Base-by-base conservation (phyloP, 768 basidiomycete species). In the Serendipita sp. region DNA sequence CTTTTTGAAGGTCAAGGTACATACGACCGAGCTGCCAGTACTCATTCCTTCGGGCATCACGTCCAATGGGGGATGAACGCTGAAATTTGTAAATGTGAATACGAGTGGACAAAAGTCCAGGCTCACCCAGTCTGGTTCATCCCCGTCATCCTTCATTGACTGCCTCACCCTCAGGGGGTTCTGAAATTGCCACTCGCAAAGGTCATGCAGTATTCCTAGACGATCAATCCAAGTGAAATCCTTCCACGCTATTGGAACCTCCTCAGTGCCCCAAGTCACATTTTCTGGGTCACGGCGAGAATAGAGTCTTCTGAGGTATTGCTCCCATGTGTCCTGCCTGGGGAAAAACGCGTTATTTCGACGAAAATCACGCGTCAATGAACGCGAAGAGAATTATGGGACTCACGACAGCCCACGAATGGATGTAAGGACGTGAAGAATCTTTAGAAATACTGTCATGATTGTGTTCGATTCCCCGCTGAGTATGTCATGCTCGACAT, bases 121-220 rank as follows among this genome's bases (percentile, higher is more conserved):
- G 76, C 86, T 68, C 65, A 89, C 91, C 91, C 91, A 93, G 37
- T 80, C 75, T 30, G 86, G 87, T 64, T 77, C 75, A 47, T 91
- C 89, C 67, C 90, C 89, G 65, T 90, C 89, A 62, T 77, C 81
- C 70, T 83, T 86, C 88, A 92, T 90, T 54, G 86, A 73, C 48
- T 77, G 78, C 65, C 89, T 78, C 24, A 92, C 69, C 64, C 86
- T 79, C 63, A 79, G 78, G 3, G 88, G 82, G 70, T 89, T 88
- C 66, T 89, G 85, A 68, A 92, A 91, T 69, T 90, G 88, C 91
- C 91, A 93, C 74, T 93, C 91, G 34, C 79, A 80, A 58, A 92
- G 75, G 15, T 81, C 75, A 68, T 89, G 81, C 70, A 92, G 75
- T 2, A 86, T 83, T 66, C 90, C 86, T 47, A 93, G 80, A 32